phyloP scores from a whole-genome alignment of 192 early-diverging fungal species.

The Podila verticillata region DNA sequence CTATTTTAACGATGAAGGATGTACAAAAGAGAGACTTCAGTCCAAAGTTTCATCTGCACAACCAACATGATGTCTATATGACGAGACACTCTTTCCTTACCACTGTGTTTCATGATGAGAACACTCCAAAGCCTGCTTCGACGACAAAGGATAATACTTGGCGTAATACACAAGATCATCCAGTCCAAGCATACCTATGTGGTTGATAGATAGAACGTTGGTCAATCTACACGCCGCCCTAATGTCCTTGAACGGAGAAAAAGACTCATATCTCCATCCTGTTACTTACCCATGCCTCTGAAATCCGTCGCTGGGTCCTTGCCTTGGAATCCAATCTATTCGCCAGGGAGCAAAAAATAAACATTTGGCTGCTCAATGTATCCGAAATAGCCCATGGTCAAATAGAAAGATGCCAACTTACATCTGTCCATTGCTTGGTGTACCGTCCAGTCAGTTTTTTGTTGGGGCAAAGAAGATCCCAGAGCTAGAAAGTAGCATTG shows the following conservation, averaged over 20 bases:
- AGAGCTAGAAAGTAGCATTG: constrained; percentile 57
- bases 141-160: constrained; percentile 61
- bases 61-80: neutral
- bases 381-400: too few relatives aligned
- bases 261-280: neutral
- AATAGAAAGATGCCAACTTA: constrained; percentile 10
- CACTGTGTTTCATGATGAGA: constrained; percentile 72
- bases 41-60: too few relatives aligned
- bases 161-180: constrained; percentile 78
- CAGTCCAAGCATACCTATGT: constrained; percentile 72
- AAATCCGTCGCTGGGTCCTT: constrained; percentile 87
- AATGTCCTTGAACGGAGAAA: neutral
- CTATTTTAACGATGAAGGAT: constrained; percentile 27
- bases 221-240: too few relatives aligned
- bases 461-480: constrained; percentile 67
- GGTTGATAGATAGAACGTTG: neutral
- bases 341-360: too few relatives aligned
- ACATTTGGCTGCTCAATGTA: too few relatives aligned
- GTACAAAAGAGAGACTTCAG: neutral
- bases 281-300: constrained; percentile 78
- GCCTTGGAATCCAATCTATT: constrained; percentile 85
- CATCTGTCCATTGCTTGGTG: constrained; percentile 71
- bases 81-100: constrained; percentile 28
- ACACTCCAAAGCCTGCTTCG: constrained; percentile 62
- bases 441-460: constrained; percentile 56